Evolutionary conservation across 148 eudicot genomes (phyloP), one percentile per base, ranked within the genome.

Genomic region (Cornus controversa): DNA sequence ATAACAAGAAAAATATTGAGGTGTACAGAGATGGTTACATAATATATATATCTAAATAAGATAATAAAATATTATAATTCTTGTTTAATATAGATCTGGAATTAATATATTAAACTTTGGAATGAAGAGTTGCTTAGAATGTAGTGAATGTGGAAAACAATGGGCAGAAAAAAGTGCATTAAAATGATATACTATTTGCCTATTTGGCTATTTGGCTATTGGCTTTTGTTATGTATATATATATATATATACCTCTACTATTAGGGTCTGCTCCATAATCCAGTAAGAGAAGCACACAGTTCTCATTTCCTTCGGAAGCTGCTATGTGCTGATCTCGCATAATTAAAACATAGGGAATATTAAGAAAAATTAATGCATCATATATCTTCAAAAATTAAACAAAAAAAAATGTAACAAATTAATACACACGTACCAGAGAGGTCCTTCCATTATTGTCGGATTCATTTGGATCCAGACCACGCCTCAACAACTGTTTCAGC

Each of bases 381-480:
- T n/a, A n/a, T 2, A 6, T 60, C 2, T 65, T 10, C 22, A 23
- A 24, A 14, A 75, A 66, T 18, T 4, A 14, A 36, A 64, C 71
- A 45, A 28, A 69, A 34, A 66, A 29, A 16, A 20, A 5, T 45
- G 31, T 11, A 3, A 29, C 11, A 37, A 11, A 57, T 28, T n/a
- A n/a, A n/a, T n/a, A n/a, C n/a, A 84, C 86, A 27, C 74, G n/a
- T n/a, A 93, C 98, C 79, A 93, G 83, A 67, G 99, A 92, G 40
- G 97, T 89, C 79, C 94, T 90, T 71, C 97, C 95, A 58, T 81
- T 87, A 45, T 89, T 87, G 75, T 96, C 99, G 7, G 94, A 86
- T 77, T 96, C 99, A 67, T 96, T 96, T 18, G 99, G 95, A 83
- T 96, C 98, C 3, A 92, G 84, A 73, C 98, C 99, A 14, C 87